A percentile compares a stretch with the other conserved stretches of the same genome.
phyloP scores from a whole-genome alignment of 2,329 filamentous ascomycete genomes.

The Gnomoniopsis sp. region DNA sequence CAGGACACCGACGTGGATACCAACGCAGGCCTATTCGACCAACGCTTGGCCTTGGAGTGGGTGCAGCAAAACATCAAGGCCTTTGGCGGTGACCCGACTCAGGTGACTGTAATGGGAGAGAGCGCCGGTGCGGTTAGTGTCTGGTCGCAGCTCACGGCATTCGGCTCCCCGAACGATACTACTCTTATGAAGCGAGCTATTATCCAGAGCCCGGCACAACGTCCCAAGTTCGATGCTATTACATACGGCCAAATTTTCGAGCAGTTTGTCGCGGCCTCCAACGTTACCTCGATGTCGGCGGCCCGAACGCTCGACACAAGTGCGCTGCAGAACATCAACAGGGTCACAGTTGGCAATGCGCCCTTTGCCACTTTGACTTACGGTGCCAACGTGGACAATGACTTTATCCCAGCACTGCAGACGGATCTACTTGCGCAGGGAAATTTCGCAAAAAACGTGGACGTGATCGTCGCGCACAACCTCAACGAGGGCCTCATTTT shows the following conservation, averaged over 20 bases:
- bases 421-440: background rate
- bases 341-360: background rate
- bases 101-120: constrained; percentile 41
- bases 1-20: constrained; percentile 21
- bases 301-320: background rate
- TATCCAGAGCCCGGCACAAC: constrained; percentile 29
- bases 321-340: background rate
- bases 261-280: background rate
- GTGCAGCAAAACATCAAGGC: constrained; percentile 36
- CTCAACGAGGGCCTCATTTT: background rate
- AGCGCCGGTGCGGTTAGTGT: constrained; percentile 46
- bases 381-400: background rate
- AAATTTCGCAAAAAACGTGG: background rate
- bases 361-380: background rate
- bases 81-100: constrained; percentile 36
- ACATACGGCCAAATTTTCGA: background rate
- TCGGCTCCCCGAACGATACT: constrained; percentile 36
- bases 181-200: constrained; percentile 38
- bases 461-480: background rate
- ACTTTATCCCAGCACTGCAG: background rate
- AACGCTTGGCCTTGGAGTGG: constrained; percentile 38
- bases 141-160: constrained; percentile 42
- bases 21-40: constrained; percentile 38
- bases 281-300: background rate
- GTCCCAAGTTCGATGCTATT: background rate